Base-by-base conservation (phyloP, 2,329 filamentous ascomycete species). In the Colletotrichum graminicola region DNA sequence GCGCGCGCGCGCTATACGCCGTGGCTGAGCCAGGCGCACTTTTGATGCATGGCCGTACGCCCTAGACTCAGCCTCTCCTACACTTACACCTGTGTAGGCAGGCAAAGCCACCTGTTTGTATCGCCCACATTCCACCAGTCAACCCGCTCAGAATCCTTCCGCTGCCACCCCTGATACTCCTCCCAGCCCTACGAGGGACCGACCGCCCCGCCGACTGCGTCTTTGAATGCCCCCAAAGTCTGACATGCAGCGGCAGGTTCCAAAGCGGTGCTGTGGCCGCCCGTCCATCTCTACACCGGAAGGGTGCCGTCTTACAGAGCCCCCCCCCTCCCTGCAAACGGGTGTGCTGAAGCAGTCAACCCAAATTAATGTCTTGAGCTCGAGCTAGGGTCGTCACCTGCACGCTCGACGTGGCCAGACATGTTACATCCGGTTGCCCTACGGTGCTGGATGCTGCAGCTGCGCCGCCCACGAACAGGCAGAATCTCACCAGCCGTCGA, bases 161-260 rank as follows among this genome's bases (percentile, higher is more conserved):
- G 70, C 70, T 71, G 61, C 70, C 70, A 66, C 55, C 66, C 65
- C 61, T 47, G 47, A 43, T 56, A 16, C 66, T 72, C 65, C 68
- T 66, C 45, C 69, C 69, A 72, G 69, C 69, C 69, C 69, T 72
- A 72, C 66, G 60, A 71, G 60, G 66, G 45, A 61, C 66, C 55
- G 47, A 55, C 66, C 66, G 32, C 18, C 23, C 47, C 66, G 60
- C 32, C 23, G 43, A 54, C 47, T 62, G 56, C 67, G 54, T 66
- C 59, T 39, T 63, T 59, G 56, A 56, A 36, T 47, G 34, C 32
- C 10, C 11, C 69, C 61, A 65, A 66, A 65, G 39, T 72, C 70
- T 72, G 70, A 72, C 70, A 72, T 62, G 67, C 66, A 71, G 62
- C 67, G 56, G 61, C 66, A 55, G 26, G 41, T 66, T 72, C 66